phyloP scores from a whole-genome alignment of 768 basidiomycete genomes.

The Guyanaporus albipodus region DNA sequence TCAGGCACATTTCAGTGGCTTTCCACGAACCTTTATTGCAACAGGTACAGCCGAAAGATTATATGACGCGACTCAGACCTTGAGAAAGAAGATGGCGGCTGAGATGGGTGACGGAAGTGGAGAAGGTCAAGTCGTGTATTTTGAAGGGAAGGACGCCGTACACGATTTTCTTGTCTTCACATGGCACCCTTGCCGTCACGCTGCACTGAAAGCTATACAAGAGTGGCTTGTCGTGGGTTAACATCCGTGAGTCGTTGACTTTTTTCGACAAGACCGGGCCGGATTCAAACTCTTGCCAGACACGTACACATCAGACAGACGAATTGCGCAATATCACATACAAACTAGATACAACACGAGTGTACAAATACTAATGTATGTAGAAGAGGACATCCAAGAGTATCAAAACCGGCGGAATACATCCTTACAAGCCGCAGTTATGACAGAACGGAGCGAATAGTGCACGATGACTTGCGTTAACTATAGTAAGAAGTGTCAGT shows the following conservation, averaged over 20 bases:
- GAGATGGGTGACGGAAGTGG: constrained; percentile 40
- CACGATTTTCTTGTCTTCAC: constrained; percentile 52
- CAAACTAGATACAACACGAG: not conserved
- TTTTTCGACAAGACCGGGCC: not conserved
- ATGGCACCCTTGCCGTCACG: constrained; percentile 50
- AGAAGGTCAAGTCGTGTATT: constrained; percentile 40
- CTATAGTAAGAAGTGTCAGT: not conserved
- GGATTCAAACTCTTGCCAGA: not conserved
- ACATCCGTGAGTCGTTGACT: not conserved
- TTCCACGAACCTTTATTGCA: constrained; percentile 58
- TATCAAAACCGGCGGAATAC: too few relatives aligned
- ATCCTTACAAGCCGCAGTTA: too few relatives aligned
- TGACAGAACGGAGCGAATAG: too few relatives aligned
- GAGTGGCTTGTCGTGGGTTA: constrained; percentile 35
- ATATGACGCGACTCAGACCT: constrained; percentile 47
- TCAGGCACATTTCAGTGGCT: constrained; percentile 46
- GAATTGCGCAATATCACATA: too few relatives aligned
- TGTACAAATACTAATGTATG: too few relatives aligned
- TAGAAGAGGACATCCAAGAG: too few relatives aligned
- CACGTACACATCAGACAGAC: too few relatives aligned
- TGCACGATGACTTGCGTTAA: too few relatives aligned
- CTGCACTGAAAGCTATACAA: constrained; percentile 45
- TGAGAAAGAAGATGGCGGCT: constrained; percentile 45
- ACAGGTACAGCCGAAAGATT: constrained; percentile 55
- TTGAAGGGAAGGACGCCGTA: constrained; percentile 48